These are phyloP conservation scores for Cercospora zeae-maydis DNA, from an alignment of 2,329 filamentous ascomycete genomes.

Conservation along the genomic window DNA sequence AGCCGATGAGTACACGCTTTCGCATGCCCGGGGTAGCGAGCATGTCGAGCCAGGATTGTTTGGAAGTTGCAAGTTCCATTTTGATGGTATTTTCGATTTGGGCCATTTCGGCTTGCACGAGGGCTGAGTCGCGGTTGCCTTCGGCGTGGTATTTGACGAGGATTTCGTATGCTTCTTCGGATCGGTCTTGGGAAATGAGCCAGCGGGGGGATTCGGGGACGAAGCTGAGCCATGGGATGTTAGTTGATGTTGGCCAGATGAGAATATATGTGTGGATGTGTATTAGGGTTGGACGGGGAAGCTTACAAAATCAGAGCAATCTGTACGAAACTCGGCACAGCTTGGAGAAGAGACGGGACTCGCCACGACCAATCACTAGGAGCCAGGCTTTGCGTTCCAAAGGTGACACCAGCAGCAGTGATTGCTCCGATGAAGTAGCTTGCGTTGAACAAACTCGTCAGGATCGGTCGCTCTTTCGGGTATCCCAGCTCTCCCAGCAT, in stretches of 20 bases:
- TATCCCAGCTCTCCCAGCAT: slow-evolving; percentile 22
- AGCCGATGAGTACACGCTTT: slow-evolving; percentile 38
- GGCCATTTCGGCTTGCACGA: slow-evolving; percentile 63
- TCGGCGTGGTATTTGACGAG: slow-evolving; percentile 61
- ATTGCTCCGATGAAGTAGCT: slow-evolving; percentile 30
- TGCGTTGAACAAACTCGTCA: slow-evolving; percentile 25
- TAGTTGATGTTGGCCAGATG: neutral
- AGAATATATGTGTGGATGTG: too few species aligned
- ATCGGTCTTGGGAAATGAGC: slow-evolving; percentile 44
- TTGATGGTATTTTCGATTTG: slow-evolving; percentile 59
- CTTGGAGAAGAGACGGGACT: slow-evolving; percentile 27
- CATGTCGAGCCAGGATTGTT: slow-evolving; percentile 38
- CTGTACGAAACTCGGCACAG: slow-evolving; percentile 21
- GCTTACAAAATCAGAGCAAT: slow-evolving; percentile 20
- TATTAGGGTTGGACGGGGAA: slow-evolving; percentile 5
- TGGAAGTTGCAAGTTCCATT: slow-evolving; percentile 49
- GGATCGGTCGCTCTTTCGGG: slow-evolving; percentile 23
- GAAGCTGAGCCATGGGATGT: slow-evolving; percentile 40
- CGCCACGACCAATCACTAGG: slow-evolving; percentile 28
- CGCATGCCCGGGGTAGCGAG: slow-evolving; percentile 29
- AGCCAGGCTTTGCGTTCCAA: slow-evolving; percentile 22
- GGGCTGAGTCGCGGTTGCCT: slow-evolving; percentile 55
- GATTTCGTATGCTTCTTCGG: slow-evolving; percentile 48
- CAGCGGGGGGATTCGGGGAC: slow-evolving; percentile 47
- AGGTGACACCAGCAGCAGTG: slow-evolving; percentile 23